Evolutionary conservation across 108 stramenopile species (phyloP).

Genomic region (Cylindrotheca closterium): DNA sequence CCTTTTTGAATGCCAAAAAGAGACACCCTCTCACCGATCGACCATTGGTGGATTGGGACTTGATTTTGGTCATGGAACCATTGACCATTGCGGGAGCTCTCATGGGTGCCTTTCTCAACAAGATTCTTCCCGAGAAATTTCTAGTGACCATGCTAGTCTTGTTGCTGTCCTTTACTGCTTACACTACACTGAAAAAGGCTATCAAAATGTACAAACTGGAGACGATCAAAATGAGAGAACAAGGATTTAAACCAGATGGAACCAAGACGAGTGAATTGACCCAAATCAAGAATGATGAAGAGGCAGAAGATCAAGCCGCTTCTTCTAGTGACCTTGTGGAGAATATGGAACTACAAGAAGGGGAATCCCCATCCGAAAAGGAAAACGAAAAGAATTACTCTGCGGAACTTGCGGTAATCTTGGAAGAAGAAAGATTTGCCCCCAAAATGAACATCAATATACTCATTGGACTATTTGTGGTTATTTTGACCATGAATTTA

Average conservation of each 20-base stretch:
- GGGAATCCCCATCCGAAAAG: conserved; percentile 16
- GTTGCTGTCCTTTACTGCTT: conserved; percentile 57
- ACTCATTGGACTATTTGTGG: conserved; percentile 63
- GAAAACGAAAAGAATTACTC: not conserved
- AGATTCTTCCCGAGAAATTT: conserved; percentile 59
- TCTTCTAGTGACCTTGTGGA: conserved; percentile 27
- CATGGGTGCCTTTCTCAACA: conserved; percentile 80
- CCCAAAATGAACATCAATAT: conserved; percentile 51
- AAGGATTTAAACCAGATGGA: conserved; percentile 31
- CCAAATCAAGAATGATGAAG: conserved; percentile 6
- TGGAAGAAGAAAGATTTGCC: conserved; percentile 44
- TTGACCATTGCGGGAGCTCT: conserved; percentile 92
- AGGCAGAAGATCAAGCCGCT: conserved; percentile 14
- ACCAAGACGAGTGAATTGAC: conserved; percentile 37
- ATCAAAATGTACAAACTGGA: conserved; percentile 62
- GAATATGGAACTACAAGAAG: conserved; percentile 33
- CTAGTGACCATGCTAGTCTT: conserved; percentile 62
- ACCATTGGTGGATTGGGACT: conserved; percentile 96
- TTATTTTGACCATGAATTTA: conserved; percentile 83
- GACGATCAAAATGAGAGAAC: conserved; percentile 16
- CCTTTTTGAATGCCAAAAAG: conserved; percentile 44
- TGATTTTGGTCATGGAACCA: conserved; percentile 95
- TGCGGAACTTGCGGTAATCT: conserved; percentile 32
- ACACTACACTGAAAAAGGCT: conserved; percentile 65
- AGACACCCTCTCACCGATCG: conserved; percentile 78